A percentile compares a stretch with the other conserved stretches of the same genome.
Evolutionary conservation across 148 eudicot genomes (phyloP).

Genomic region (Suaeda aralocaspica): DNA sequence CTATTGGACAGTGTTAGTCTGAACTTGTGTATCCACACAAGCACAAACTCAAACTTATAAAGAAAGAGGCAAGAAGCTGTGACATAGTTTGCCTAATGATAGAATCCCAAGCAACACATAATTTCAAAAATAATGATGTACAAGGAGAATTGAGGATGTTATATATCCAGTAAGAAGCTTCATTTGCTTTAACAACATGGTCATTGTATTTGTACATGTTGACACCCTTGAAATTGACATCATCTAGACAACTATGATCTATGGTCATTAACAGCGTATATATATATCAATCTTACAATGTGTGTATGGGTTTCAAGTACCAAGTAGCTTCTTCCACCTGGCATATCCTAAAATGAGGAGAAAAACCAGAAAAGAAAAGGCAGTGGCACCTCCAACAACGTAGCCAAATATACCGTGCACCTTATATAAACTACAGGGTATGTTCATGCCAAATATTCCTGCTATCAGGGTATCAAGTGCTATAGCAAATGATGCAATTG

Average conservation of each 20-base stretch:
- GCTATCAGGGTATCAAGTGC: slow-evolving; percentile 59
- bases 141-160: neutral
- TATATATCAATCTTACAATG: slow-evolving; percentile 6
- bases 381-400: slow-evolving; percentile 33
- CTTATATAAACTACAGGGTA: slow-evolving; percentile 43
- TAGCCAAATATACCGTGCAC: slow-evolving; percentile 37
- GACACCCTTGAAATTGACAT: neutral
- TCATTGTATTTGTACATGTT: neutral
- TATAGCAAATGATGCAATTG: slow-evolving; percentile 74
- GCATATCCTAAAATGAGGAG: slow-evolving; percentile 80
- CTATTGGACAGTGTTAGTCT: too few species aligned
- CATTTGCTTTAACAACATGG: neutral
- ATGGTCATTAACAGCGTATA: neutral
- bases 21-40: too few species aligned
- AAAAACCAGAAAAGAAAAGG: slow-evolving; percentile 47
- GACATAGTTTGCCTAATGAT: too few species aligned
- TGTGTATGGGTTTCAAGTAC: slow-evolving; percentile 36
- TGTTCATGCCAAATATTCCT: slow-evolving; percentile 81
- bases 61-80: too few species aligned
- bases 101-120: too few species aligned
- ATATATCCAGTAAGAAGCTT: slow-evolving; percentile 3
- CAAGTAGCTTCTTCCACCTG: slow-evolving; percentile 88
- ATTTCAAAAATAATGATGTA: neutral
- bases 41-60: too few species aligned
- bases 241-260: neutral